These are phyloP conservation scores for Colletotrichum destructivum DNA, from an alignment of 2,329 filamentous ascomycete species.

Conservation along the genomic window DNA sequence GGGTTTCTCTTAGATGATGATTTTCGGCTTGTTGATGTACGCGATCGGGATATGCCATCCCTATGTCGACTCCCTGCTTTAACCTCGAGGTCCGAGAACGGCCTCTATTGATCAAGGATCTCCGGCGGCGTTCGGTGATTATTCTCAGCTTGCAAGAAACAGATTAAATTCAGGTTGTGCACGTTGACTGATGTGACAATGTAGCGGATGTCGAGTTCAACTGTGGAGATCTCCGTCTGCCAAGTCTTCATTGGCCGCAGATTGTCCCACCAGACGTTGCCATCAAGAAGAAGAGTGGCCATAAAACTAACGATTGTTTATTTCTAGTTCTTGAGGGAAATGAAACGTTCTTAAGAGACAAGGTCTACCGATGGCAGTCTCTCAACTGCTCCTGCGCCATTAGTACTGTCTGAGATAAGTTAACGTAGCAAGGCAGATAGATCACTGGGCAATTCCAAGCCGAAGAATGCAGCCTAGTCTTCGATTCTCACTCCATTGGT, in stretches of 20 bases:
- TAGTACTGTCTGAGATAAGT: neutral
- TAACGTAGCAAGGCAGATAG: conserved; percentile 10
- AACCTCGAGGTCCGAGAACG: neutral
- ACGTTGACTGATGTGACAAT: neutral
- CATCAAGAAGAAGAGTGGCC: neutral
- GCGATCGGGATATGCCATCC: neutral
- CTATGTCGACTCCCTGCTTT: neutral
- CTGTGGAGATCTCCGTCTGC: neutral
- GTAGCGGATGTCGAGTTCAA: neutral
- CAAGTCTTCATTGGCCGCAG: neutral
- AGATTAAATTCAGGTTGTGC: neutral
- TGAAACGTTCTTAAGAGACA: neutral
- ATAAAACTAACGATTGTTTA: rapidly evolving
- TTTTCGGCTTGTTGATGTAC: neutral
- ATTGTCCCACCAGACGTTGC: conserved; percentile 1
- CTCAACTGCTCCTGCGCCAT: neutral
- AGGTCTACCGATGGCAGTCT: neutral
- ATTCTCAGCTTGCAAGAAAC: neutral
- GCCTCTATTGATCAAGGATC: neutral
- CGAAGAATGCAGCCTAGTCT: neutral
- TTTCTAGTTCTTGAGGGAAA: neutral
- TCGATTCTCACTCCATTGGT: neutral
- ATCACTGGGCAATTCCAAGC: conserved; percentile 4
- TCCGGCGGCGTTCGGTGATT: neutral
- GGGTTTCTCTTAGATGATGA: conserved; percentile 24